Evolutionary conservation across 2,329 filamentous ascomycete genomes (phyloP), one percentile per base, ranked within the genome.

Genomic region (Colletotrichum brevisporum): DNA sequence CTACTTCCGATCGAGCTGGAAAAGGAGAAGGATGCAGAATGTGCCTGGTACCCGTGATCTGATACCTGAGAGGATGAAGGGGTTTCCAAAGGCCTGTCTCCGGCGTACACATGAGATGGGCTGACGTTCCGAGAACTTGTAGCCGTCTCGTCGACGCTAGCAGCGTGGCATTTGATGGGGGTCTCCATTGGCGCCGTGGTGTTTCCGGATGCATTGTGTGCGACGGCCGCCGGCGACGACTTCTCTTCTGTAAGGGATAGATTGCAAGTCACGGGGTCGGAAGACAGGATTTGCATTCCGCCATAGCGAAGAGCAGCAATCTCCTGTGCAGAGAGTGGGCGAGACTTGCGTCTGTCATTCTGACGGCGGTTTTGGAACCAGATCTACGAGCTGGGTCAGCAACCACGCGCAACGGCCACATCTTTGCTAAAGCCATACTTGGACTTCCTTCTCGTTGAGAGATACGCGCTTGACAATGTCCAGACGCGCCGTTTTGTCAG

Each of bases 331-430:
- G 93, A 89, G 45, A 97, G 86, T 54, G 95, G 94, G 74, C 93
- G 92, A 63, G 94, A 94, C 83, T 95, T 97, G 73, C 95, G 90
- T 75, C 95, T 89, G 79, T 97, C 94, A 80, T 97, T 97, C 80
- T 98, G 95, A 73, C 95, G 89, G 76, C 94, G 90, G 77, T 98
- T 98, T 77, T 98, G 95, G 82, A 98, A 98, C 95, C 95, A 98
- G 75, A 98, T 97, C 95, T 98, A 67, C n/a, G 56, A 53, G 52
- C 12, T 43, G 13, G 21, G 26, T 67, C 26, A 65, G 52, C 21
- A 58, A 39, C 54, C 21, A n/a, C 51, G 62, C 21, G 48, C 41
- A 53, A 45, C 53, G 13, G 41, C 41, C 51, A 62, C 13, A 9
- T 52, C 6, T 8, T 24, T 47, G 41, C 18, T 5, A 9, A 39